Evolutionary conservation across 2,329 filamentous ascomycete genomes (phyloP).

Genomic region (Didymella arachidicola): DNA sequence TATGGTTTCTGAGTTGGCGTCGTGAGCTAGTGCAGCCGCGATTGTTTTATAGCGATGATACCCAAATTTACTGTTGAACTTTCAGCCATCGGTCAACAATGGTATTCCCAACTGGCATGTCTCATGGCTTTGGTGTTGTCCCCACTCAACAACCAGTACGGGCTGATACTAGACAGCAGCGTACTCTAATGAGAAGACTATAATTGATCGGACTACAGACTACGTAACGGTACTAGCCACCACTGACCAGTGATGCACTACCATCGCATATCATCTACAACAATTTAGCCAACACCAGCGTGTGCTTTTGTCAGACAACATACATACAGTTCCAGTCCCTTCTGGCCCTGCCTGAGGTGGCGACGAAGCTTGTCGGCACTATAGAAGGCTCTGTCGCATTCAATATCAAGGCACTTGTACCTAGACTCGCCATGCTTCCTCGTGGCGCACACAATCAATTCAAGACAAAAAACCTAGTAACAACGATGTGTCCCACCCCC

Average conservation of each 20-base stretch:
- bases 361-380: slow-evolving; percentile 27
- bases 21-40: slow-evolving; percentile 16
- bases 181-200: too few relatives aligned
- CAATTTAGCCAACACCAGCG: too few relatives aligned
- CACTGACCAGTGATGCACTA: too few relatives aligned
- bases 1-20: slow-evolving; percentile 15
- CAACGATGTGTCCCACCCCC: too few relatives aligned
- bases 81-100: neutral
- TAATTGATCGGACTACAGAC: too few relatives aligned
- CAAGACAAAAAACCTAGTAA: neutral
- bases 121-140: too few relatives aligned
- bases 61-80: slow-evolving; percentile 2
- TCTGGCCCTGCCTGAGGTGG: slow-evolving; percentile 17
- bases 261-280: too few relatives aligned
- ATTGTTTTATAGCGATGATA: slow-evolving; percentile 14
- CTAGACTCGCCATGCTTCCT: slow-evolving; percentile 13
- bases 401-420: slow-evolving; percentile 14
- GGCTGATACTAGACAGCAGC: too few relatives aligned
- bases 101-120: too few relatives aligned
- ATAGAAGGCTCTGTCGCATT: slow-evolving; percentile 24
- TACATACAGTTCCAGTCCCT: neutral
- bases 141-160: too few relatives aligned
- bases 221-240: too few relatives aligned
- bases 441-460: slow-evolving; percentile 29
- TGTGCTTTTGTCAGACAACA: too few relatives aligned